These are phyloP conservation scores for Globisporangium spiculum DNA, from an alignment of 352 stramenopile species.

Conservation along the genomic window DNA sequence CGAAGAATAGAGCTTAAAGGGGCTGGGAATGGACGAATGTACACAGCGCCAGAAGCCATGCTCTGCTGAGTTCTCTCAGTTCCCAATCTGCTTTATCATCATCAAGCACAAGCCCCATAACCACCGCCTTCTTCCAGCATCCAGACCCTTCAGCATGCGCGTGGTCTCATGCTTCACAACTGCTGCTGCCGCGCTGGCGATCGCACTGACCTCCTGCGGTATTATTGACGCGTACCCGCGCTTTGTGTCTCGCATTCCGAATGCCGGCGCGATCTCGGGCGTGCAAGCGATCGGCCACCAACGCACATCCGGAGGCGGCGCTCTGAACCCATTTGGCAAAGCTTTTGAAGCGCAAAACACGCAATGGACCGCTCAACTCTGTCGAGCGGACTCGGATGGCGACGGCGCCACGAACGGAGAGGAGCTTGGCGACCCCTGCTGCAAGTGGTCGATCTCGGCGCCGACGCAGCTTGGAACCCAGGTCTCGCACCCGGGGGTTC, in stretches of 20 bases:
- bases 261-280: constrained; percentile 40
- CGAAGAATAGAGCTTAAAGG: too few relatives aligned
- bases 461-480: not conserved
- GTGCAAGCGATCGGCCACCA: constrained; percentile 58
- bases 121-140: not conserved
- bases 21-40: not conserved
- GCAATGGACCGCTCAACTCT: constrained; percentile 57
- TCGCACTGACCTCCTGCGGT: not conserved
- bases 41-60: too few relatives aligned
- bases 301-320: constrained; percentile 42
- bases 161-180: not conserved
- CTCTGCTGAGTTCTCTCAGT: not conserved
- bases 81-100: not conserved
- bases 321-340: constrained; percentile 57
- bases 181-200: not conserved
- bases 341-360: constrained; percentile 39
- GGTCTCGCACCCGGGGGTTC: constrained; percentile 29
- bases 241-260: constrained; percentile 64
- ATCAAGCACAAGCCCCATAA: not conserved
- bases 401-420: constrained; percentile 87
- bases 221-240: constrained; percentile 26
- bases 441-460: constrained; percentile 40
- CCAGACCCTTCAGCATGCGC: not conserved
- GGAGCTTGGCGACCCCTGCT: constrained; percentile 88
- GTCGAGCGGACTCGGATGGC: constrained; percentile 61